phyloP scores from a whole-genome alignment of 2,329 filamentous ascomycete species.

The Celoporthe dispersa region DNA sequence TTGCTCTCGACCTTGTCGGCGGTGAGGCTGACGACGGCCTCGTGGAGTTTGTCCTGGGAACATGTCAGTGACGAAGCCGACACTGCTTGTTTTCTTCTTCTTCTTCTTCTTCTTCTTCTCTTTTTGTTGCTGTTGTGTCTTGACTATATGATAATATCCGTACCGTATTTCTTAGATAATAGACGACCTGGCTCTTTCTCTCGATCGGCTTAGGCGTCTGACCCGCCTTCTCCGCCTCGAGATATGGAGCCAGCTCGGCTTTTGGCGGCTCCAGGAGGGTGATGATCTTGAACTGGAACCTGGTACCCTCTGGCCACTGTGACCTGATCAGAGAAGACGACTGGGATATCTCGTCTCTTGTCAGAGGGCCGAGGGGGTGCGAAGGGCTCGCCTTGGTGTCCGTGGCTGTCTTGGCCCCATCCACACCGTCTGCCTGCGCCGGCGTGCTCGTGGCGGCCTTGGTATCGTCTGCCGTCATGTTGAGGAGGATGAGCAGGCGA shows the following conservation, averaged over 20 bases:
- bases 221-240: conserved; percentile 52
- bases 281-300: conserved; percentile 65
- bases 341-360: conserved; percentile 58
- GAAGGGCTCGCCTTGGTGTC: conserved; percentile 18
- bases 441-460: conserved; percentile 2
- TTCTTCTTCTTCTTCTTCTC: too few relatives aligned
- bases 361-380: conserved; percentile 65
- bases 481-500: background rate
- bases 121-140: background rate
- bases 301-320: conserved; percentile 58
- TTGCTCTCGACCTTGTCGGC: conserved; percentile 57
- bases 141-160: conserved; percentile 32
- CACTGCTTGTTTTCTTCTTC: too few relatives aligned
- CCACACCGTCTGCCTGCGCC: conserved; percentile 2
- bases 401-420: conserved; percentile 16
- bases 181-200: conserved; percentile 59
- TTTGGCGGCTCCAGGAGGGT: conserved; percentile 64
- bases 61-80: conserved; percentile 14
- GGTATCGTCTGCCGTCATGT: conserved; percentile 26
- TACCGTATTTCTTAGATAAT: conserved; percentile 65
- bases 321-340: conserved; percentile 53
- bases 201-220: conserved; percentile 46
- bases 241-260: conserved; percentile 53
- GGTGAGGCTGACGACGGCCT: conserved; percentile 59
- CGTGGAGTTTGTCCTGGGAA: conserved; percentile 63